Evolutionary conservation across 1,284 basidiomycete genomes (phyloP), one percentile per base, ranked within the genome.

Genomic region (Ustilago loliicola): DNA sequence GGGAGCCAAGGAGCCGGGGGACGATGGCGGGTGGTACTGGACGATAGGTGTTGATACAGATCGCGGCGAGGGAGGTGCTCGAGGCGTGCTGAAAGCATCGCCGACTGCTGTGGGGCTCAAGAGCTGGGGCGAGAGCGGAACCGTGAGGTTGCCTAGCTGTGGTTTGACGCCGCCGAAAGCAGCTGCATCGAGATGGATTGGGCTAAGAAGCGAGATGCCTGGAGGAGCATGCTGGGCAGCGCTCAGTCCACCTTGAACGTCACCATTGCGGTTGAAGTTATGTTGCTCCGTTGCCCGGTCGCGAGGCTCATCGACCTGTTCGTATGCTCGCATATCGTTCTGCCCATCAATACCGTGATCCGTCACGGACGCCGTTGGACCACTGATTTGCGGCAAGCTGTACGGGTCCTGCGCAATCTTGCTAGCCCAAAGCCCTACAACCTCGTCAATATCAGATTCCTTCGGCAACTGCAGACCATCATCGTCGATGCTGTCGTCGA

Each of bases 121-220:
- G 7, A 66, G 66, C 60, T 74, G 72, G 29, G 66, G 71, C 15
- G 70, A 60, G 21, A 59, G 17, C 5, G 66, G 47, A 1, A 50
- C 52, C 21, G 65, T 56, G 4, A 79, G 63, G 38, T 56, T 63
- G 40, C 77, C 77, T 1, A 80, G 66, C 40, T 66, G 50, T 3
- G 79, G 72, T 32, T 64, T 62, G 29, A 68, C 48, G 9, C 79
- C 79, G 4, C 36, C 64, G 30, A 80, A 80, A 1, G 72, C 58
- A 7, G 64, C 60, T 7, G 61, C 59, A 17, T 80, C 80, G 25
- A 82, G 68, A 23, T 78, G 77, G 45, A 82, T 80, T 0, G 80
- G 80, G 54, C 80, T 82, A 21, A 82, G 69, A 4, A 82, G 73
- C 21, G 80, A 74, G 23, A 65, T 21, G 8, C 58, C 59, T 21